phyloP scores from a whole-genome alignment of 257 asterid genomes.

The Nyctanthes arbortristis region DNA sequence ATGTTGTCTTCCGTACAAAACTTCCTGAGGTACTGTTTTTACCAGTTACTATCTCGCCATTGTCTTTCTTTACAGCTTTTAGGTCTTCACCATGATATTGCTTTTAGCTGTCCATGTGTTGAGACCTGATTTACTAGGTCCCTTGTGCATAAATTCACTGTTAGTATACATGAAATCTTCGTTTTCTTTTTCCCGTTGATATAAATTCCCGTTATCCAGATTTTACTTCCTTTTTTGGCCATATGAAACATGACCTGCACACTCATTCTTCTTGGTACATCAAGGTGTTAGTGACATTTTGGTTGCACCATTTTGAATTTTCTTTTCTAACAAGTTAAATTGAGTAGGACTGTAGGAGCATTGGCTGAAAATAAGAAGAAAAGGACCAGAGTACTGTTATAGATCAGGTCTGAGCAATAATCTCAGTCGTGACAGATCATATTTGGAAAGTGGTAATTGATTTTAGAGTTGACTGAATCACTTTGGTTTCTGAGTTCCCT shows the following conservation, averaged over 20 bases:
- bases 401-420: background rate
- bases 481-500: background rate
- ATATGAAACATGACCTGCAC: background rate
- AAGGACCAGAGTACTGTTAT: background rate
- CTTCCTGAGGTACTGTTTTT: constrained; percentile 78
- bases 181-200: too few species aligned
- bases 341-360: background rate
- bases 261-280: background rate
- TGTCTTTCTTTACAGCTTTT: background rate
- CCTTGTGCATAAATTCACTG: too few species aligned
- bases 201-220: too few species aligned
- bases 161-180: too few species aligned
- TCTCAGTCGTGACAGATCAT: background rate
- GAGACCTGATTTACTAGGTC: constrained; percentile 3
- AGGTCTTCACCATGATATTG: background rate
- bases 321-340: background rate
- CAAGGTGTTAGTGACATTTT: background rate
- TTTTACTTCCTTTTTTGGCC: background rate
- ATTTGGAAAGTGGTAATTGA: background rate
- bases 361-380: background rate
- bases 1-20: constrained; percentile 79
- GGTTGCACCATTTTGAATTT: background rate
- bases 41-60: background rate
- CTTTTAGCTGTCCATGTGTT: constrained; percentile 1
- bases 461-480: background rate